phyloP scores from a whole-genome alignment of 176 grass and related monocot genomes.

The Oryza officinalis region DNA sequence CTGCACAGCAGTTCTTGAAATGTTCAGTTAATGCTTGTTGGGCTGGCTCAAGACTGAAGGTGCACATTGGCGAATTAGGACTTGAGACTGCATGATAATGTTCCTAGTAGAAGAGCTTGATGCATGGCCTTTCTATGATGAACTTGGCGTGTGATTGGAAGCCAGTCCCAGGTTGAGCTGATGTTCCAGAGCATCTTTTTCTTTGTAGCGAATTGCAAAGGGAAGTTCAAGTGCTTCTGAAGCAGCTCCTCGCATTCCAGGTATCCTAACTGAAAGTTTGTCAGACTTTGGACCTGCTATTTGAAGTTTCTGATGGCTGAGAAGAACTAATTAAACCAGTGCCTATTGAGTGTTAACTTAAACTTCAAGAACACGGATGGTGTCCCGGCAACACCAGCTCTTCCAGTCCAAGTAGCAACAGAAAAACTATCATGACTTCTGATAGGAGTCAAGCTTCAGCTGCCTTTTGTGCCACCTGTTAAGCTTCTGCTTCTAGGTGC shows the following conservation, averaged over 20 bases:
- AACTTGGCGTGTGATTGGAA: slow-evolving; percentile 19
- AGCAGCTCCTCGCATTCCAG: too few relatives aligned
- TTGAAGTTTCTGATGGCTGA: slow-evolving; percentile 50
- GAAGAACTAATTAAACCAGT: slow-evolving; percentile 22
- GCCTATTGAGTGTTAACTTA: slow-evolving; percentile 60
- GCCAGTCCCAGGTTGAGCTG: slow-evolving; percentile 53
- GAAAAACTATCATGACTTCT: slow-evolving; percentile 57
- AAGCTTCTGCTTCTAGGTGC: too few relatives aligned
- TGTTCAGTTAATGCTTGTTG: slow-evolving; percentile 64
- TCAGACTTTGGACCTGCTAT: slow-evolving; percentile 47
- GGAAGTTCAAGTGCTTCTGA: slow-evolving; percentile 48
- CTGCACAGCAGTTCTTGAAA: slow-evolving; percentile 65
- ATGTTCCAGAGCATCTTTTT: slow-evolving; percentile 35
- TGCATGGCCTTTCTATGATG: slow-evolving; percentile 17
- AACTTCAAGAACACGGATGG: slow-evolving; percentile 56
- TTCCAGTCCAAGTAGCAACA: slow-evolving; percentile 86
- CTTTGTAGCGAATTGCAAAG: too few relatives aligned
- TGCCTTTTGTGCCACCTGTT: too few relatives aligned
- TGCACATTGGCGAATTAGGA: slow-evolving; percentile 69
- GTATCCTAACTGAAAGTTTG: slow-evolving; percentile 70
- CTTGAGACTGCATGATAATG: slow-evolving; percentile 67
- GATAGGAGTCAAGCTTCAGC: too few relatives aligned
- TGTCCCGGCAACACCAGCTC: slow-evolving; percentile 63
- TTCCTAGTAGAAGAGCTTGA: slow-evolving; percentile 44
- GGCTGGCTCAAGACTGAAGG: slow-evolving; percentile 60